Conservation (phyloP, 768 basidiomycete species). For the Lactarius vividus region DNA sequence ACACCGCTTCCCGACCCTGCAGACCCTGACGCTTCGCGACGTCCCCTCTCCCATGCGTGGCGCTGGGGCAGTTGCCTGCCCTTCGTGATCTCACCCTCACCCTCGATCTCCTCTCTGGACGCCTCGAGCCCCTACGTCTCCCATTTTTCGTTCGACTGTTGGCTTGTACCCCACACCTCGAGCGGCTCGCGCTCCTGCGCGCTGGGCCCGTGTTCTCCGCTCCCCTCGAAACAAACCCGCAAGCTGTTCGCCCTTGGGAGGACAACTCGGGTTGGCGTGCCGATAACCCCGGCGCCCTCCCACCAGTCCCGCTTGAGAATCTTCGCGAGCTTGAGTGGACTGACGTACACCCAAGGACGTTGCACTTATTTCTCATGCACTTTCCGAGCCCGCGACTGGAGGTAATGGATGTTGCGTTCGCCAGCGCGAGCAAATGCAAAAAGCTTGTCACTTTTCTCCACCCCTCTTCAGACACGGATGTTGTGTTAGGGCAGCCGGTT, state of each 20-base stretch:
- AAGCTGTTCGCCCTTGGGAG: slow-evolving; percentile 2
- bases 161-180: slow-evolving; percentile 20
- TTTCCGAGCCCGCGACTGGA: slow-evolving; percentile 19
- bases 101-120: slow-evolving; percentile 6
- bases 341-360: slow-evolving; percentile 15
- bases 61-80: slow-evolving; percentile 15
- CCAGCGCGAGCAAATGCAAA: slow-evolving; percentile 16
- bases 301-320: slow-evolving; percentile 18
- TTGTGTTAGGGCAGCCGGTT: background rate
- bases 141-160: slow-evolving; percentile 21
- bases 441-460: slow-evolving; percentile 4
- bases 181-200: slow-evolving; percentile 15
- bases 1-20: slow-evolving; percentile 18
- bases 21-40: slow-evolving; percentile 17
- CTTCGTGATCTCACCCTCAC: slow-evolving; percentile 23
- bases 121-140: slow-evolving; percentile 10
- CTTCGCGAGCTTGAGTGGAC: slow-evolving; percentile 27
- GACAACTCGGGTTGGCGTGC: slow-evolving; percentile 10
- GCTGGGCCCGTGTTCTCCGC: slow-evolving; percentile 17
- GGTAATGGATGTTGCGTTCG: slow-evolving; percentile 19
- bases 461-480: slow-evolving; percentile 3
- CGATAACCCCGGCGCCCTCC: background rate
- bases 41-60: slow-evolving; percentile 17
- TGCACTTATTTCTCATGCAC: slow-evolving; percentile 17
- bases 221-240: slow-evolving; percentile 2